These are phyloP conservation scores for Cydonia oblonga DNA, from an alignment of 331 rosid genomes.

Conservation along the genomic window DNA sequence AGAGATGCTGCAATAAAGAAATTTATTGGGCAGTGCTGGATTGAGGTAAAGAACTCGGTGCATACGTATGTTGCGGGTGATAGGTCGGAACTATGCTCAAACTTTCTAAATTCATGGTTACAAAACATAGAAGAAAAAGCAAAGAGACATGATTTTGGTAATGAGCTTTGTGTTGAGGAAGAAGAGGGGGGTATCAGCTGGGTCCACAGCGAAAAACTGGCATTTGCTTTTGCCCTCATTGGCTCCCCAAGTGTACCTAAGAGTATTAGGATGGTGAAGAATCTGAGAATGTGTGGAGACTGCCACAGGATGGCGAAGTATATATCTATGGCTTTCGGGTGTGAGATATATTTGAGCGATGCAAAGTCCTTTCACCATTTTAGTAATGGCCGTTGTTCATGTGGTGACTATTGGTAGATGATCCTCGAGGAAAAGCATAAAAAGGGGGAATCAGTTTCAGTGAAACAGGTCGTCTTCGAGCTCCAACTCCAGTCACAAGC, in stretches of 20 bases:
- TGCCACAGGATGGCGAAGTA: slow-evolving; percentile 77
- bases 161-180: slow-evolving; percentile 54
- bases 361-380: slow-evolving; percentile 69
- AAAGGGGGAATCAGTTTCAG: not conserved
- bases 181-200: slow-evolving; percentile 49
- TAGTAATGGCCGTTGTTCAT: slow-evolving; percentile 71
- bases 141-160: slow-evolving; percentile 25
- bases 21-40: slow-evolving; percentile 66
- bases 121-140: slow-evolving; percentile 30
- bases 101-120: slow-evolving; percentile 50
- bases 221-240: slow-evolving; percentile 61
- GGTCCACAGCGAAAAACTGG: slow-evolving; percentile 72
- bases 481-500: not conserved
- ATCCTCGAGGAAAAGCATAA: not conserved
- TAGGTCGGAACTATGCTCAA: slow-evolving; percentile 27
- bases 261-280: slow-evolving; percentile 53
- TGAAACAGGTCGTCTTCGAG: not conserved
- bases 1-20: slow-evolving; percentile 34
- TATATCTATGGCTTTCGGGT: slow-evolving; percentile 48
- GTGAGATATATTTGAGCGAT: slow-evolving; percentile 65
- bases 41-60: slow-evolving; percentile 43
- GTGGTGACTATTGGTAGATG: slow-evolving; percentile 76
- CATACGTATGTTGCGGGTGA: slow-evolving; percentile 51
- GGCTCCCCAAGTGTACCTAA: slow-evolving; percentile 32
- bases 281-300: slow-evolving; percentile 62